Base-by-base conservation (phyloP, 1,139 yeast species). In the Meyerozyma sp. region DNA sequence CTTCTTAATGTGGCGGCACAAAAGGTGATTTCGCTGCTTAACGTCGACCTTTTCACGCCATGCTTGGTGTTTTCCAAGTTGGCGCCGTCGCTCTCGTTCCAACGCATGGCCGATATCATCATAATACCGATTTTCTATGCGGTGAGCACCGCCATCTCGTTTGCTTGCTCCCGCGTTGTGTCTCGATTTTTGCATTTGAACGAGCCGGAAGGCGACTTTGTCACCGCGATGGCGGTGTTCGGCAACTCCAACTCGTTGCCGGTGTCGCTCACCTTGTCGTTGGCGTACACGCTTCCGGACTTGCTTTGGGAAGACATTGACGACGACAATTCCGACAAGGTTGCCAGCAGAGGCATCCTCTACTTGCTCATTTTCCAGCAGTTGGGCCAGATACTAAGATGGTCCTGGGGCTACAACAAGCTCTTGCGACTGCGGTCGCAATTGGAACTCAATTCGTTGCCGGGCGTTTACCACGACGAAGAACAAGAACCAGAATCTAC, bases 341-440 rank as follows among this genome's bases (percentile, higher is more conserved):
- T 87, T 41, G 94, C 94, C 0, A 81, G 89, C 4, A 73, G 95
- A 48, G 95, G 95, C 39, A 81, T 87, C 42, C 69, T 87, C 44
- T 87, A 87, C 61, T 68, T 87, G 53, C 67, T 87, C 46, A 82
- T 87, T 41, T 87, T 87, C 64, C 95, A 87, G 66, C 95, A 87
- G 60, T 72, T 87, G 57, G 95, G 95, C 34, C 95, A 86, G 65
- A 76, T 86, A 54, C 69, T 87, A 46, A 71, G 95, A 49, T 87
- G 95, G 95, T 84, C 93, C 3, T 87, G 95, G 94, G 95, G 95
- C n/a, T 86, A 81, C 64, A 85, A 87, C 59, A 83, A 80, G 23
- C 68, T 87, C 47, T 68, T 87, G 48, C 75, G 83, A 41, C 79
- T 69, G 53, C 70, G 83, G 45, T 62, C 74, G 3, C 58, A 51